A percentile compares a stretch with the other conserved stretches of the same genome.
These are phyloP conservation scores for Pseudoneurospora amorphoporcata DNA, from an alignment of 495 filamentous ascomycete species.

Conservation along the genomic window DNA sequence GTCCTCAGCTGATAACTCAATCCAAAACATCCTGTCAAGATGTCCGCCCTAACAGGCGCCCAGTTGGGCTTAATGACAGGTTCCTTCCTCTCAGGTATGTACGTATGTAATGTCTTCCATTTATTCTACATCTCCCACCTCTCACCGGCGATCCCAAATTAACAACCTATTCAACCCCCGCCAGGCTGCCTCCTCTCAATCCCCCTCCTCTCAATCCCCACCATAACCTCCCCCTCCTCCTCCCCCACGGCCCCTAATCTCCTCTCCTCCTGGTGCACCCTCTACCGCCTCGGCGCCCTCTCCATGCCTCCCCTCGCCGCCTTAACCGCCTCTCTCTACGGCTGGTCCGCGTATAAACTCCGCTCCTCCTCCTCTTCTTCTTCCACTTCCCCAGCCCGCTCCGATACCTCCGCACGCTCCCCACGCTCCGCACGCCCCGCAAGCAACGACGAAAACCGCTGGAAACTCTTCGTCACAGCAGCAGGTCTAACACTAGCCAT, in stretches of 20 bases:
- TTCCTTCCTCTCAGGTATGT: not conserved
- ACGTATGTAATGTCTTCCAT: no score
- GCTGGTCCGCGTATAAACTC: not conserved
- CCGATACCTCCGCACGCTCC: no score
- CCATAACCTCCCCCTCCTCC: not conserved
- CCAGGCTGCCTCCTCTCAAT: not conserved
- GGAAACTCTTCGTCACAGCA: not conserved
- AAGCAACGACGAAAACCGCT: not conserved
- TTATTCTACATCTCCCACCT: not conserved
- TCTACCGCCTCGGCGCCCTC: not conserved
- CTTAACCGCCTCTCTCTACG: not conserved
- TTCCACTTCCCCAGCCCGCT: not conserved
- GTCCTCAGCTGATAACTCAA: no score
- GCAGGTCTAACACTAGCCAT: constrained; percentile 12
- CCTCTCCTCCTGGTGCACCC: not conserved
- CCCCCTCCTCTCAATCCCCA: not conserved
- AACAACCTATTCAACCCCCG: not conserved
- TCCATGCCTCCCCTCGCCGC: not conserved
- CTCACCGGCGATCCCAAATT: not conserved
- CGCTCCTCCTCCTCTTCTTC: not conserved
- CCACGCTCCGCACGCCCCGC: no score
- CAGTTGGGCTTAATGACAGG: not conserved
- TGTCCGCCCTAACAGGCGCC: not conserved
- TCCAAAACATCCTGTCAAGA: not conserved
- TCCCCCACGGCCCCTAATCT: not conserved